Base-by-base conservation (phyloP, 2,329 filamentous ascomycete species). In the Fusarium fracticaudum region DNA sequence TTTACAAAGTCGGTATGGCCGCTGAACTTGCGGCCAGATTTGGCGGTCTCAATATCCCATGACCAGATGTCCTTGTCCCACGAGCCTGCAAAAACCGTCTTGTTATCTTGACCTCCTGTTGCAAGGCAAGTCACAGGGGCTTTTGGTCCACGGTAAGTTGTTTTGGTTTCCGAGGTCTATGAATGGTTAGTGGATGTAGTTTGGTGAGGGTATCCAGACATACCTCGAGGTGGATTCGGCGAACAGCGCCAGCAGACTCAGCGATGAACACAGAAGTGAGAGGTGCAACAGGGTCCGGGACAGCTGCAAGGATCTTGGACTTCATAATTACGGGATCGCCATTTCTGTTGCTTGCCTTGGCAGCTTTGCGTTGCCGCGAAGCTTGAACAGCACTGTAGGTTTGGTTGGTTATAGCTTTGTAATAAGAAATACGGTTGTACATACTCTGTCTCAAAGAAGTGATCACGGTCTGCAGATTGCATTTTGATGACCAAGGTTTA, bases 61-160 rank as follows among this genome's bases (percentile, higher is more conserved):
- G 92, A 93, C 91, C 95, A 98, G 66, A 98, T 89, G 26, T 90
- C 88, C 84, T 97, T 98, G 84, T 99, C 96, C 96, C 96, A 99
- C 67, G 92, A 96, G 40, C 95, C 96, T 31, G 94, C 94, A 81
- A 94, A 98, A 17, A 98, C 80, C 3, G 88, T 92, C 58, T 81
- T 83, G 68, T 86, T 86, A 33, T 84, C 84, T 8, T 85, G 81
- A 20, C 90, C 88, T 50, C 89, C 91, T 41, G 94, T 86, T 22
- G 93, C 90, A 35, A 97, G 83, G 75, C 92, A 93, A 15, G 94
- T 96, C 15, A 98, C 86, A 3, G 96, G 96, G 8, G 94, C 92
- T 51, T 88, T 89, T 24, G 95, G 94, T 5, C 94, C 94, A 79
- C 89, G 89, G 79, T 93, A 97, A 8, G 87, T 83, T 18, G 73